Percentiles rank a stretch among this genome's conserved stretches.
phyloP scores from a whole-genome alignment of 306 rosid genomes.

The Rubus parviflorus region DNA sequence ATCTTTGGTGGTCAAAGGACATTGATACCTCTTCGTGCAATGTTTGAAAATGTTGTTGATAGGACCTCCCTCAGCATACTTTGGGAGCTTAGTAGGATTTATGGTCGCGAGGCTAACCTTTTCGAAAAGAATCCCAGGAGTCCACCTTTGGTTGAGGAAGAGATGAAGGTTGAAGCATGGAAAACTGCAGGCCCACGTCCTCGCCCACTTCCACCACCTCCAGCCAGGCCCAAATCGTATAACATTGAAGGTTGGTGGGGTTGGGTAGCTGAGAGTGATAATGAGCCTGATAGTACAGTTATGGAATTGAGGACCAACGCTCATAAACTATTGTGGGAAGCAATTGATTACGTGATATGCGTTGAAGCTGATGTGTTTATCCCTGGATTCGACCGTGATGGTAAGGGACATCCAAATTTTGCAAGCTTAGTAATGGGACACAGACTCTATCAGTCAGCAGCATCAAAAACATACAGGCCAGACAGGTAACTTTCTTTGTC shows the following conservation, averaged over 20 bases:
- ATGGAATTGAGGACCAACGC: slow-evolving; percentile 96
- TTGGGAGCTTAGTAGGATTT: slow-evolving; percentile 76
- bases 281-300: slow-evolving; percentile 92
- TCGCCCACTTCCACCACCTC: slow-evolving; percentile 98
- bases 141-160: slow-evolving; percentile 58
- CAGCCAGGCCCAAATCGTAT: slow-evolving; percentile 88
- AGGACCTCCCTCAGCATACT: slow-evolving; percentile 91
- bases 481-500: slow-evolving; percentile 56
- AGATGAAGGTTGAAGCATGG: slow-evolving; percentile 68
- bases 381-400: slow-evolving; percentile 86
- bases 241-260: slow-evolving; percentile 99
- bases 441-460: slow-evolving; percentile 88
- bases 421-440: slow-evolving; percentile 96
- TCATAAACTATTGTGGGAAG: slow-evolving; percentile 94
- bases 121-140: slow-evolving; percentile 40
- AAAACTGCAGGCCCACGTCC: slow-evolving; percentile 91
- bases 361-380: slow-evolving; percentile 88
- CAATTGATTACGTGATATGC: slow-evolving; percentile 77
- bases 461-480: slow-evolving; percentile 76
- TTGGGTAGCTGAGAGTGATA: slow-evolving; percentile 98
- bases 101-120: slow-evolving; percentile 76
- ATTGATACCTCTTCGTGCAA: slow-evolving; percentile 84
- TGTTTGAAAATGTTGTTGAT: slow-evolving; percentile 92
- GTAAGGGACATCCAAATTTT: slow-evolving; percentile 92
- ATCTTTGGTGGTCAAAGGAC: slow-evolving; percentile 98